Conservation (phyloP, 73 alveolate genomes). For the Paramecium biaurelia region DNA sequence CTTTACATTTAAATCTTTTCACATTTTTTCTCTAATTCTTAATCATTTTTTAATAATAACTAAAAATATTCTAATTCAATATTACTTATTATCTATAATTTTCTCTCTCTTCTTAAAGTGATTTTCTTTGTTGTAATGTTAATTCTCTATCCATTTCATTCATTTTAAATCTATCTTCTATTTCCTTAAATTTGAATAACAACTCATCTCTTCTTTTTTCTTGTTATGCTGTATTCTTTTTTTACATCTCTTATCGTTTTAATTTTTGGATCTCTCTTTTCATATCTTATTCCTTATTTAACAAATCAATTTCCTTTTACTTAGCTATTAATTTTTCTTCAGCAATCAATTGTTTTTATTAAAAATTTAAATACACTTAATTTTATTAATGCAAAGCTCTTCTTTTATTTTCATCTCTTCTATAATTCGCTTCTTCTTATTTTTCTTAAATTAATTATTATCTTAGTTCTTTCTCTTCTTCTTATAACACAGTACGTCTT, state of each 20-base stretch:
- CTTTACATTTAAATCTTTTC: neutral
- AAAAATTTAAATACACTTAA: neutral
- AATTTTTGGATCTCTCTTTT: neutral
- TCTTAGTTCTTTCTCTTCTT: slow-evolving; percentile 4
- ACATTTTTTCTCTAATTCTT: neutral
- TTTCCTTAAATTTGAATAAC: neutral
- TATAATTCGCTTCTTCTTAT: slow-evolving; percentile 27
- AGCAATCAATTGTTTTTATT: neutral
- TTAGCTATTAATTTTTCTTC: slow-evolving; percentile 7
- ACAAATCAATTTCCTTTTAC: neutral
- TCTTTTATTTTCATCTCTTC: slow-evolving; percentile 26
- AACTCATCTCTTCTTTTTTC: slow-evolving; percentile 23
- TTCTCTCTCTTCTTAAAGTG: slow-evolving; percentile 20
- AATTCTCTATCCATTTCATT: neutral
- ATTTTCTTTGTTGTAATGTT: neutral
- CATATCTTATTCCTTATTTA: neutral
- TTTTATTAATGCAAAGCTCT: neutral
- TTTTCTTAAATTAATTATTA: neutral
- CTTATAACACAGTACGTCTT: neutral
- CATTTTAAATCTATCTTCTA: slow-evolving; percentile 20
- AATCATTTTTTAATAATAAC: neutral
- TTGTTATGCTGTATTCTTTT: neutral
- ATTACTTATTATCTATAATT: neutral
- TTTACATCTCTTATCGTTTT: neutral
- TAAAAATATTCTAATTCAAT: neutral